Evolutionary conservation across 2,329 filamentous ascomycete genomes (phyloP), one percentile per base, ranked within the genome.

Genomic region (Aureobasidium sp.): DNA sequence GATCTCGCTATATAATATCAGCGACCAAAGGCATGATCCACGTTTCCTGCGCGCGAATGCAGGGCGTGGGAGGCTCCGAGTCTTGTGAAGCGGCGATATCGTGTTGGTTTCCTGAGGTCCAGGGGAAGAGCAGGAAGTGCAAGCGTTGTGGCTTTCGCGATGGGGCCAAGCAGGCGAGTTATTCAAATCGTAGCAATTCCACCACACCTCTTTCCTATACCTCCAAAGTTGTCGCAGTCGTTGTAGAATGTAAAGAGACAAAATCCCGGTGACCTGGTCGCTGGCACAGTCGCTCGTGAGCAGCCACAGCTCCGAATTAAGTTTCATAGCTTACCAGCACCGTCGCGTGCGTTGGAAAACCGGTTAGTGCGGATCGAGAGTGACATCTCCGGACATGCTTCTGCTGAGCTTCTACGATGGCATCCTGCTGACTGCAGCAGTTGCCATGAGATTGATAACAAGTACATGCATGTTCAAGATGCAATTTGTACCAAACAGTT

Each of bases 301-400:
- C 31, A 47, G 23, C 13, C 40, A 4, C 43, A 61, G 43, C 31
- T 48, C 33, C 25, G 27, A 36, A 23, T 62, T 50, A 53, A 33
- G 59, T 62, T 62, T 20, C 48, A 62, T 62, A 61, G 58, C 58
- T 51, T 61, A 61, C 58, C 58, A n/a, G n/a, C 47, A 62, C 59
- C 59, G 33, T 16, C 45, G 27, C 48, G 47, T 23, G 48, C 38
- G 25, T 9, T 16, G 18, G 33, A 36, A 60, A 61, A 38, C 31
- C 11, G 59, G 36, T 33, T 53, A 53, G 59, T 53, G 59, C 47
- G 58, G 29, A 27, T 33, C 10, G 4, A 53, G 20, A 53, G 23
- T 48, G 43, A 61, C 43, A 48, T 50, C 20, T 16, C 13, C 4
- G 38, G 38, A 16, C 38, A 15, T 40, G 38, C 13, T 40, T 40